Percentiles rank a stretch among this genome's conserved stretches.
phyloP scores from a whole-genome alignment of 2,329 filamentous ascomycete species.

The Diaporthe eres region DNA sequence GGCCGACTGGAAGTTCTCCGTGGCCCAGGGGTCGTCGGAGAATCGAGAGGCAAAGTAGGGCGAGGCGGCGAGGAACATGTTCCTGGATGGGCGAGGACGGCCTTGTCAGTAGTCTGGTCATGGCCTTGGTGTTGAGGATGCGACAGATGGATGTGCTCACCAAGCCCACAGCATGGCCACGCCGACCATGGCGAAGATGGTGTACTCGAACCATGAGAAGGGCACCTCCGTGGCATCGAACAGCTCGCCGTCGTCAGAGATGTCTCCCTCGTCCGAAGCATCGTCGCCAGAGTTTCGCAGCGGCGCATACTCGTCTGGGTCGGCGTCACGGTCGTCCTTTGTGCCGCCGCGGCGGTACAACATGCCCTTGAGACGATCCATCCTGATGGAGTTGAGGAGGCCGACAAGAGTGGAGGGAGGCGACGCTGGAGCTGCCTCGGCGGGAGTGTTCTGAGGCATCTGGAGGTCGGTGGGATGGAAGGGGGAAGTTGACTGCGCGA shows the following conservation, averaged over 20 bases:
- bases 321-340: conserved; percentile 45
- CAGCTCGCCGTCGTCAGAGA: conserved; percentile 48
- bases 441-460: conserved; percentile 21
- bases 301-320: conserved; percentile 42
- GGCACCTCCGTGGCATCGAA: conserved; percentile 56
- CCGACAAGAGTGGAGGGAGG: not conserved
- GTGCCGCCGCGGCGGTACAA: conserved; percentile 45
- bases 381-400: conserved; percentile 33
- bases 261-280: conserved; percentile 31
- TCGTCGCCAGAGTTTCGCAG: conserved; percentile 49
- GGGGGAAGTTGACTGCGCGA: not conserved
- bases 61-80: conserved; percentile 97
- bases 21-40: conserved; percentile 76
- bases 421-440: conserved; percentile 13
- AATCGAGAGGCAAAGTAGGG: conserved; percentile 94
- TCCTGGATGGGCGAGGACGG: conserved; percentile 67
- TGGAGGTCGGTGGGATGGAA: not conserved
- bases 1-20: conserved; percentile 88
- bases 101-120: not conserved
- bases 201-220: conserved; percentile 91
- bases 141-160: conserved; percentile 64
- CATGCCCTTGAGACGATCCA: conserved; percentile 40
- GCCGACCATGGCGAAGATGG: conserved; percentile 86
- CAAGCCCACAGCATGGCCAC: conserved; percentile 98
- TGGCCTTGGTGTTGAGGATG: not conserved